Evolutionary conservation across 2,329 filamentous ascomycete genomes (phyloP).

Genomic region (Metarhizium anisopliae): DNA sequence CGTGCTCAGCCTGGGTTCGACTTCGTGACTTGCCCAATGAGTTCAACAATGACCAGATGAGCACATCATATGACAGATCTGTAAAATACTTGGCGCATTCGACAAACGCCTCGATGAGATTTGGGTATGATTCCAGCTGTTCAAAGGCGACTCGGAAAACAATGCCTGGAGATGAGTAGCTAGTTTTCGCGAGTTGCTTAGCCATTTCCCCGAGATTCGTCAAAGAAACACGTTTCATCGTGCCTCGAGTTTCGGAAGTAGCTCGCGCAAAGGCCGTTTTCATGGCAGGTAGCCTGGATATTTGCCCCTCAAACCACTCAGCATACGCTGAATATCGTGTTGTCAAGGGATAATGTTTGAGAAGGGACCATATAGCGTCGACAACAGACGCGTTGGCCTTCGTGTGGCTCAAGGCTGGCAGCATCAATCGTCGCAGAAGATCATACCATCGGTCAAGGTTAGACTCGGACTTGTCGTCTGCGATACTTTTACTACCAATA

Average conservation of each 20-base stretch:
- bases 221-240: slow-evolving; percentile 81
- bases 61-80: slow-evolving; percentile 80
- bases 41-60: slow-evolving; percentile 87
- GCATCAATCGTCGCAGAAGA: slow-evolving; percentile 72
- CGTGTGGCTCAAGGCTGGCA: slow-evolving; percentile 80
- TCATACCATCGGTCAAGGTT: slow-evolving; percentile 79
- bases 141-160: slow-evolving; percentile 84
- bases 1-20: slow-evolving; percentile 52
- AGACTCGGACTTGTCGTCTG: slow-evolving; percentile 55
- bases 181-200: slow-evolving; percentile 82
- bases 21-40: slow-evolving; percentile 55
- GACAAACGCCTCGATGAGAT: slow-evolving; percentile 89
- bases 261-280: slow-evolving; percentile 69
- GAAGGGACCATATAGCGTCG: slow-evolving; percentile 76
- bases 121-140: slow-evolving; percentile 90
- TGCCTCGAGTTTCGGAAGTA: slow-evolving; percentile 69
- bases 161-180: slow-evolving; percentile 79
- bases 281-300: slow-evolving; percentile 68
- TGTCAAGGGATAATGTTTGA: slow-evolving; percentile 68
- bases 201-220: slow-evolving; percentile 83
- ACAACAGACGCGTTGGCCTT: slow-evolving; percentile 76
- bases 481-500: slow-evolving; percentile 71
- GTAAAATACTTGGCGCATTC: slow-evolving; percentile 94
- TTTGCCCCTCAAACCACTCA: slow-evolving; percentile 81
- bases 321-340: slow-evolving; percentile 83